Conservation (phyloP, 1,284 basidiomycete species). For the Coniferiporia sulphurascens region DNA sequence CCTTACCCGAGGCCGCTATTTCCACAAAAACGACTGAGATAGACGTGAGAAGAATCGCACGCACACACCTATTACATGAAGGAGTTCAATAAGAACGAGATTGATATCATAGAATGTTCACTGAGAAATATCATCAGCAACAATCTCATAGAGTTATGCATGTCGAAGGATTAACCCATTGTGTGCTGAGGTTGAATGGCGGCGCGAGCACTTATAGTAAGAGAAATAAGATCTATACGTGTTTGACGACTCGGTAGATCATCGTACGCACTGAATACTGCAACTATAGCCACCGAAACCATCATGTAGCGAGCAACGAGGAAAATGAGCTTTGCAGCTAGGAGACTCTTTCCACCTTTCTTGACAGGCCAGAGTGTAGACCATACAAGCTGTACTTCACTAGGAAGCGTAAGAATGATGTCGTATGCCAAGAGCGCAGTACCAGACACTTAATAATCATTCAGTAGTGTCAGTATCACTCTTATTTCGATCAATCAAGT, state of each 20-base stretch:
- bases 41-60: not conserved
- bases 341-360: too few species aligned
- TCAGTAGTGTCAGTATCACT: not conserved
- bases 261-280: not conserved
- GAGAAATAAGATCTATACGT: not conserved
- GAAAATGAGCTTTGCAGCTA: slow-evolving; percentile 1
- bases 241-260: not conserved
- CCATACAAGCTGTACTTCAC: slow-evolving; percentile 6
- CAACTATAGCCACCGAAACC: slow-evolving; percentile 4
- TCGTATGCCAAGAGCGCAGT: not conserved
- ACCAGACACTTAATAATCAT: not conserved
- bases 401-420: slow-evolving; percentile 1
- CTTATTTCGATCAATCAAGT: too few species aligned
- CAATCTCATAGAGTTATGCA: not conserved
- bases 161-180: slow-evolving; percentile 6
- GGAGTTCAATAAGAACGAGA: not conserved
- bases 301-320: slow-evolving; percentile 8
- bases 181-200: not conserved
- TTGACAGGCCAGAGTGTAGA: not conserved
- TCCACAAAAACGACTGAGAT: slow-evolving; percentile 5
- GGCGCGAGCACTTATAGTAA: not conserved
- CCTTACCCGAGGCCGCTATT: slow-evolving; percentile 1
- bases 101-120: not conserved
- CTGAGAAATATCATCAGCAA: not conserved
- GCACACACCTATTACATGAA: slow-evolving; percentile 1